Evolutionary conservation across 164 flowering plant species (phyloP), one percentile per base, ranked within the genome.

Genomic region (Dillenia suffruticosa): DNA sequence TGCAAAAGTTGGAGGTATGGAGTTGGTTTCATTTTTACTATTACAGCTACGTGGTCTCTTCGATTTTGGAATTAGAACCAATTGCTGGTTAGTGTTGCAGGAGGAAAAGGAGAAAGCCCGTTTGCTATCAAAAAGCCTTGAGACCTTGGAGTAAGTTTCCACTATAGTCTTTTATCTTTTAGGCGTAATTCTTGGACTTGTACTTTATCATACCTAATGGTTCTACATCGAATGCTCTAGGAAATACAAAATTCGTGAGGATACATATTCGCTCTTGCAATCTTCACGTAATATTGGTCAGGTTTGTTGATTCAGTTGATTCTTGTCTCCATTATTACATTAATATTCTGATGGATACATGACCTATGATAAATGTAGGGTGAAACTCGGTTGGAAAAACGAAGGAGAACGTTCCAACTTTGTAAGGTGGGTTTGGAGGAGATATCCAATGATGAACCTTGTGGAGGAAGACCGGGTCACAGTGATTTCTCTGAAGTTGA

Each of bases 1-100:
- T 89, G 73, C 82, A 79, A 77, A 82, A 88, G 74, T 61, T 92
- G 63, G 85, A 87, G 93, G 92, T 88, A 48, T 17, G 72, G 63
- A 43, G 26, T 15, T 46, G 14, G n/a, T 17, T 7, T 19, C 48
- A 10, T 58, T 16, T 46, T 13, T 19, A 40, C 4, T 12, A 40
- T 61, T 26, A 13, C 12, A 40, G 2, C 49, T 26, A 9, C 16
- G 10, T 26, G 46, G 26, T 8, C 15, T 22, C 3, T n/a, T 49
- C 43, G 22, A 11, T 32, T 8, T 52, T 55, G 13, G 43, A 40
- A 12, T 24, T 10, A 10, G 43, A 40, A 12, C 15, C 10, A 45
- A 56, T 15, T 13, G 9, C 9, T 56, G 58, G 19, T 48, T 56
- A 49, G 63, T 40, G 63, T 12, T 72, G 68, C 66, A 92, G 96